Evolutionary conservation across 2,329 filamentous ascomycete genomes (phyloP), one percentile per base, ranked within the genome.

Genomic region (Ciborinia camelliae): DNA sequence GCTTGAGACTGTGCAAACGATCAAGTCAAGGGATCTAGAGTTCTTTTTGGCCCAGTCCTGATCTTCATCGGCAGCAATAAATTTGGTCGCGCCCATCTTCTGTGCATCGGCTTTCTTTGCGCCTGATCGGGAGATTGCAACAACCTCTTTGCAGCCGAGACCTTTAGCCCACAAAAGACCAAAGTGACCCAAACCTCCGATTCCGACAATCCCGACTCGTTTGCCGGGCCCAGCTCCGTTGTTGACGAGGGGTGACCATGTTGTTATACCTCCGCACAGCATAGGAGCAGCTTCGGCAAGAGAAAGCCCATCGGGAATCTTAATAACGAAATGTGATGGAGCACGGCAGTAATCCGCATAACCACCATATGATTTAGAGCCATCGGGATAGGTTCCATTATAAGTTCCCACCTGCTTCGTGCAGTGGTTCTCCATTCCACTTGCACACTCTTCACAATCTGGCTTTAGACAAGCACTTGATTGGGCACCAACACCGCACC

Each of bases 151-250:
- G 35, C 86, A 87, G 15, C 86, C 87, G 1, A 93, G 77, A 0
- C 89, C 89, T 69, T 82, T 85, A 0, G 89, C 86, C 74, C 85
- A 91, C 66, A 90, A 79, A 26, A 92, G 75, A 0, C 83, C 90
- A 68, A 91, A 84, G 73, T 93, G 89, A 0, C 89, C 89, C 0
- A 92, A 76, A 0, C 90, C 90, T 8, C 90, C 90, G 14, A 92
- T 80, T 4, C 90, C 89, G 7, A 91, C 79, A 59, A 92, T 82
- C 0, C 86, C 90, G 0, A 92, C 88, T 9, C 78, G 80, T 74
- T 88, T 90, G 5, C 18, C 15, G 3, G 54, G 54, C 20, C 62
- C 62, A 20, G 62, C 7, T n/a, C 62, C 62, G 23, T 64, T 64
- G 30, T 64, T 43, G 5, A 64, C 62, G 28, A 64, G 55, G 12